These are phyloP conservation scores for Plasmodium fragile DNA, from an alignment of 169 alveolate genomes.

Conservation along the genomic window DNA sequence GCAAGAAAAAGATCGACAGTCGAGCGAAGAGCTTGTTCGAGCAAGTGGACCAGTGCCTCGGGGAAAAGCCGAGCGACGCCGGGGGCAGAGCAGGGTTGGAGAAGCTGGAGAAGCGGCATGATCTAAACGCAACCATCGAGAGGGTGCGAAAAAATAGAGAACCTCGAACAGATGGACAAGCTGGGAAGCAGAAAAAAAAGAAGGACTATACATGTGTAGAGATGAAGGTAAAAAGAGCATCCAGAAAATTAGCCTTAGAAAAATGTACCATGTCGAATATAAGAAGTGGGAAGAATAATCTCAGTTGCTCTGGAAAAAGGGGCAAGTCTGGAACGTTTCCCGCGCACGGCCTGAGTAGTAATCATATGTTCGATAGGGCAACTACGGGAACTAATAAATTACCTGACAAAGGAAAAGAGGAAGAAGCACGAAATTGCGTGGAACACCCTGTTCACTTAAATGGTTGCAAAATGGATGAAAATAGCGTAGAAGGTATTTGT, in stretches of 20 bases:
- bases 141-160: neutral
- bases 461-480: neutral
- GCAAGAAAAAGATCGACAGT: neutral
- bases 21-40: slow-evolving; percentile 15
- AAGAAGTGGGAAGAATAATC: neutral
- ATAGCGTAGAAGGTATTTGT: neutral
- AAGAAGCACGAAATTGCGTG: neutral
- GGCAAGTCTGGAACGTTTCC: neutral
- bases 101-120: neutral
- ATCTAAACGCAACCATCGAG: neutral
- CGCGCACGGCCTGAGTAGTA: neutral
- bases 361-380: neutral
- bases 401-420: neutral
- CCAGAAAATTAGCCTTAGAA: neutral
- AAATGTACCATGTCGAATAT: neutral
- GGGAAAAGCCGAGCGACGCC: neutral
- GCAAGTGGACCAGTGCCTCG: slow-evolving; percentile 16
- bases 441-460: neutral
- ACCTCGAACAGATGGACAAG: neutral
- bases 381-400: neutral
- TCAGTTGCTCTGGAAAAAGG: neutral
- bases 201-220: neutral
- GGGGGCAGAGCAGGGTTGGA: neutral
- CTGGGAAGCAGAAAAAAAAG: neutral
- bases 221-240: neutral